Evolutionary conservation across 352 stramenopile species (phyloP), one percentile per base, ranked within the genome.

Genomic region (Blastocystis hominis): DNA sequence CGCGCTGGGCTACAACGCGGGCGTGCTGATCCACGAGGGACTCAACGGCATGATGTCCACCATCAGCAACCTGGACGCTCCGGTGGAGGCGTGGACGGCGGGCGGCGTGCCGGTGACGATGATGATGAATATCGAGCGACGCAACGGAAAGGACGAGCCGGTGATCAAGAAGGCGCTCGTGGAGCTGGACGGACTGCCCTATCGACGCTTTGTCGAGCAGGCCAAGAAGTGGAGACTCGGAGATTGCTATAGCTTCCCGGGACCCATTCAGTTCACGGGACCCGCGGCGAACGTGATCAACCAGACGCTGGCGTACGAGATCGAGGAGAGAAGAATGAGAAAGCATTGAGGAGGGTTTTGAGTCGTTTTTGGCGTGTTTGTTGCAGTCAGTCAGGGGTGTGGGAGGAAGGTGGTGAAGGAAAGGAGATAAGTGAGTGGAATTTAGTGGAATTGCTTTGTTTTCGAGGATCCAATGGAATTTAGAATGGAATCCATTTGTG

Each of bases 101-200:
- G 90, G 90, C 46, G 90, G 90, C 54, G 88, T 91, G 50, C 90
- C 90, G 30, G 86, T 91, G 61, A 92, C 90, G 63, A 91, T 89
- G 80, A 91, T 92, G 90, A 91, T 91, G 61, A 89, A 91, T 81
- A 92, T 92, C 75, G 90, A 92, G 86, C 56, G 81, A 20, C 59
- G 90, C 38, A 89, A 89, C 44, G 90, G 90, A 50, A 91, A 91
- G 70, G 80, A 90, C 79, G 91, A 92, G 70, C 90, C 90, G 13
- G 90, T 92, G 20, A 92, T 92, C 75, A 89, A 79, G 50, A 92
- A 92, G 84, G 89, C 90, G 13, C 78, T 92, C 15, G 90, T 91
- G 38, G 89, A 91, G 47, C 72, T 92, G 10, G 88, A 92, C 30
- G 90, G 90, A 30, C 62, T 63, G 40, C 90, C 90, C n/a, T 91